Base-by-base conservation (phyloP, 192 early-diverging fungal genomes). In the Powellomyces hirtus region DNA sequence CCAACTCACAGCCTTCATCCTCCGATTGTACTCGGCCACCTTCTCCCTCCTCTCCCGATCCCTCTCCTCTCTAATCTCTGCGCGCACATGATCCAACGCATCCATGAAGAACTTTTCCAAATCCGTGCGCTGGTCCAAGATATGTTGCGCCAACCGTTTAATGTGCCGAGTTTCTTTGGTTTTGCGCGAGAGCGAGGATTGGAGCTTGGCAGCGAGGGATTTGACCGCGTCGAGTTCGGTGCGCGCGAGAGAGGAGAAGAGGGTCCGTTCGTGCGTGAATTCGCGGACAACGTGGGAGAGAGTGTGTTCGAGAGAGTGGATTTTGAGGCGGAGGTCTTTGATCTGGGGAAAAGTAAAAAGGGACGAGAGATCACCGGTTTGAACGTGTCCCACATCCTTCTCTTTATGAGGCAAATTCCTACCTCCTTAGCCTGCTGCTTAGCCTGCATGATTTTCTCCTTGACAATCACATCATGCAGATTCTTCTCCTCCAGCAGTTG, bases 61-160 rank as follows among this genome's bases (percentile, higher is more conserved):
- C 14, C 62, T 59, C 29, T 81, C 74, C 14, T 63, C 40, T 30
- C 24, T 20, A 26, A 84, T 74, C 59, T 84, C 75, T 29, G 45
- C 45, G 11, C 77, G 72, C 8, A 88, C 82, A 38, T 69, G 64
- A 37, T 87, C 86, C 18, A 88, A 63, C 24, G 86, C 65, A 42
- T 88, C 86, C 82, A 88, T 77, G 66, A 88, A 88, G 71, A 88
- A 88, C 36, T 59, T 56, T 61, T 88, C 84, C 36, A 88, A 52
- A 45, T 86, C 85, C 4, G 84, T 81, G 33, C 86, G 71, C 72
- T 88, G 86, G 53, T 88, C 79, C 4, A 86, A 66, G 44, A 88
- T 74, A 51, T 88, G 84, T 63, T 87, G 84, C 4, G 86, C 86
- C 11, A 87, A 67, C 40, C 85, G 59, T 84, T 80, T 84, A 70